phyloP scores from a whole-genome alignment of 116 monocot genomes.

The Cymodocea nodosa region DNA sequence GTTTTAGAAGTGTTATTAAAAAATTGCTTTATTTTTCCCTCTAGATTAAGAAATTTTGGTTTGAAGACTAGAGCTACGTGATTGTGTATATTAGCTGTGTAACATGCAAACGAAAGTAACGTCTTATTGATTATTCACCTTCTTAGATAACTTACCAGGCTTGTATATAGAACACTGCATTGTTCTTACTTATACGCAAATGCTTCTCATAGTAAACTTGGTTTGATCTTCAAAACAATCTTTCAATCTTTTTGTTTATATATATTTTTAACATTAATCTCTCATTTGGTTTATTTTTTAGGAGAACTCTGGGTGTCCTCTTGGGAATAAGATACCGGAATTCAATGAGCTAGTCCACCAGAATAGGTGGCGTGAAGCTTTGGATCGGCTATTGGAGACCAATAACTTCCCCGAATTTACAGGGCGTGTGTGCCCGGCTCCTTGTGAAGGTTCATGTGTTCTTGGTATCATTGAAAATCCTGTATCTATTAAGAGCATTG shows the following conservation, averaged over 20 bases:
- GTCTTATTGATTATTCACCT: too few species aligned
- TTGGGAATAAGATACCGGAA: slow-evolving; percentile 99
- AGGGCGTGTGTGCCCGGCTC: slow-evolving; percentile 95
- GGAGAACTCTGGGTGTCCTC: slow-evolving; percentile 98
- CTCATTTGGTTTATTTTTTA: slow-evolving; percentile 15
- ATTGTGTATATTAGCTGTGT: too few species aligned
- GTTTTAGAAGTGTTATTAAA: too few species aligned
- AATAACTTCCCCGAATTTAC: slow-evolving; percentile 99
- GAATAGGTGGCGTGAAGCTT: slow-evolving; percentile 88
- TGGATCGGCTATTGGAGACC: slow-evolving; percentile 93
- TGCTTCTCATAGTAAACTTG: background rate
- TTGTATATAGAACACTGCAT: too few species aligned
- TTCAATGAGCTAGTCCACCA: slow-evolving; percentile 98
- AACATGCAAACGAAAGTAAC: too few species aligned
- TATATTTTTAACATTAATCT: background rate
- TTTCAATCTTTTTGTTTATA: background rate
- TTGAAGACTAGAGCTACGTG: too few species aligned
- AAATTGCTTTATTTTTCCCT: too few species aligned
- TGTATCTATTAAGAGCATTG: slow-evolving; percentile 97
- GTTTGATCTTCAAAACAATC: background rate
- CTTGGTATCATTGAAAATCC: slow-evolving; percentile 99
- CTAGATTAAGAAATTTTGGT: too few species aligned
- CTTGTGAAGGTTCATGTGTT: slow-evolving; percentile 99
- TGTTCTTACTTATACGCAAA: too few species aligned
- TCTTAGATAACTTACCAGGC: too few species aligned